These are phyloP conservation scores for Heritiera fomes DNA, from an alignment of 345 rosid genomes.

Conservation along the genomic window DNA sequence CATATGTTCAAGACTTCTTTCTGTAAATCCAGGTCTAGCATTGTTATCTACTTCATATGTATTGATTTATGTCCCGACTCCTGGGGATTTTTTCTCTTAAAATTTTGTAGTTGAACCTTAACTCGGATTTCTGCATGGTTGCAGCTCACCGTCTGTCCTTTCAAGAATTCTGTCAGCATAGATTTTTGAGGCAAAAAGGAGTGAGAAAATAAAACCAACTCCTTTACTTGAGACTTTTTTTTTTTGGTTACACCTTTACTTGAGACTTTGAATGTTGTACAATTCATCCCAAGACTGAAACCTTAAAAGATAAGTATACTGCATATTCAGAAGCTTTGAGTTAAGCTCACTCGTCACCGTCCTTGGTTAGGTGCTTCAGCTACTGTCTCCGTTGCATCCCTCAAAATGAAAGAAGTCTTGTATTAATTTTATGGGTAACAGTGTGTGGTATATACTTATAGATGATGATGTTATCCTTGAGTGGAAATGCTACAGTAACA, in stretches of 20 bases:
- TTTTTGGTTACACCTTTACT: neutral
- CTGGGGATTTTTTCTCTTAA: neutral
- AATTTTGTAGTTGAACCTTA: neutral
- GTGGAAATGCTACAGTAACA: neutral
- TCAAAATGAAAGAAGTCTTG: neutral
- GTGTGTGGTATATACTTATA: neutral
- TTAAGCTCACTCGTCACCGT: neutral
- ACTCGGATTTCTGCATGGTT: conserved; percentile 14
- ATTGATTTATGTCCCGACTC: neutral
- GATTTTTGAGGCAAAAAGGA: conserved; percentile 37
- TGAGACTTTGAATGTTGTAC: neutral
- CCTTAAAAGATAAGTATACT: neutral
- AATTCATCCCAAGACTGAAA: neutral
- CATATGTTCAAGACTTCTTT: conserved; percentile 61
- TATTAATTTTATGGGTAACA: neutral
- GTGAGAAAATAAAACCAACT: conserved; percentile 1
- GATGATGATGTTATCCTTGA: neutral
- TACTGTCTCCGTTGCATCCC: neutral
- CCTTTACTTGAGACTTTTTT: neutral
- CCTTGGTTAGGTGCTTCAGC: neutral
- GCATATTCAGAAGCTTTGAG: neutral
- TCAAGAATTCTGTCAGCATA: conserved; percentile 47
- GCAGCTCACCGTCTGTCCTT: conserved; percentile 50
- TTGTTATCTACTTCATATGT: neutral
- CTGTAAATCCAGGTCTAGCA: conserved; percentile 54